A percentile compares a stretch with the other conserved stretches of the same genome.
Conservation (phyloP, 352 stramenopile genomes). For the Phytophthora sp. region DNA sequence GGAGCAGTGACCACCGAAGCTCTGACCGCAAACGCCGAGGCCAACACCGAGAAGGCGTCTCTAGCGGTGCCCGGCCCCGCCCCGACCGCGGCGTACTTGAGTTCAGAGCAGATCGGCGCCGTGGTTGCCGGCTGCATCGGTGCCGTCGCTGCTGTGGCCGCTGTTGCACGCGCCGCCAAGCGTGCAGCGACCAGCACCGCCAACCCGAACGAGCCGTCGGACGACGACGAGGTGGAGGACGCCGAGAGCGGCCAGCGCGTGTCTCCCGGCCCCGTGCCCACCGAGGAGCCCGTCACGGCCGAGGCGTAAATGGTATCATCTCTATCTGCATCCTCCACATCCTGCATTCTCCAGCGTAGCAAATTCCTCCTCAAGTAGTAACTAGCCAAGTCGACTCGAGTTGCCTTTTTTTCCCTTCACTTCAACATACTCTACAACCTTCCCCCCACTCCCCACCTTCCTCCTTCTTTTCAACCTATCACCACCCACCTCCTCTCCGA, state of each 20-base stretch:
- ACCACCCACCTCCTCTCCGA: too few relatives aligned
- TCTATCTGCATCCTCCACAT: background rate
- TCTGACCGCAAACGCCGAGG: background rate
- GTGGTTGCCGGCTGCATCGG: slow-evolving; percentile 26
- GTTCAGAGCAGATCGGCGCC: slow-evolving; percentile 7
- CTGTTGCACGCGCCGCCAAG: slow-evolving; percentile 34
- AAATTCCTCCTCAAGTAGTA: too few relatives aligned
- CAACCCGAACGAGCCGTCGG: slow-evolving; percentile 13
- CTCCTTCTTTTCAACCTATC: background rate
- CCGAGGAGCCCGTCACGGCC: slow-evolving; percentile 6
- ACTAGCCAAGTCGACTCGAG: too few relatives aligned
- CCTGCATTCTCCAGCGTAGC: too few relatives aligned
- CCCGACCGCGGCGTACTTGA: background rate
- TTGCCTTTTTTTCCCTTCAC: background rate
- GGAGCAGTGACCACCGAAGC: slow-evolving; percentile 2
- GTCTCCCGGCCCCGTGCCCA: slow-evolving; percentile 18
- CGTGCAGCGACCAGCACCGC: slow-evolving; percentile 9
- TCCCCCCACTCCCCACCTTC: background rate
- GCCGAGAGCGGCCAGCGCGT: slow-evolving; percentile 23
- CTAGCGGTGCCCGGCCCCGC: background rate
- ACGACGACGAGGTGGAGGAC: slow-evolving; percentile 25
- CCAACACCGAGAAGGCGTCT: background rate
- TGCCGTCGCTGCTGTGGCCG: slow-evolving; percentile 34
- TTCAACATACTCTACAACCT: background rate
- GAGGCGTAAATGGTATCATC: slow-evolving; percentile 22